Evolutionary conservation across 2,329 filamentous ascomycete species (phyloP).

Genomic region (Xylogone sp.): DNA sequence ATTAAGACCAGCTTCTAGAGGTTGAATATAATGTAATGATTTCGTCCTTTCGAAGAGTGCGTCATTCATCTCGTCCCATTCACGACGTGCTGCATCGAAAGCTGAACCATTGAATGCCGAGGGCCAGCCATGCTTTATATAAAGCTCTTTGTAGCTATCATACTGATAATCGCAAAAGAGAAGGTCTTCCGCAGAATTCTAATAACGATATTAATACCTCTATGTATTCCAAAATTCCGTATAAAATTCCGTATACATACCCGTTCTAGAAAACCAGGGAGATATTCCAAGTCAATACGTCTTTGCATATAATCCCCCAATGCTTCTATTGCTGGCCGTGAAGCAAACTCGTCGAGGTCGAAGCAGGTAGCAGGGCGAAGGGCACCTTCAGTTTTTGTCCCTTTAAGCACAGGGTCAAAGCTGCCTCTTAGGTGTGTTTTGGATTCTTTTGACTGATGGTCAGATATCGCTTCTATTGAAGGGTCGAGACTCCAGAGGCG

Average conservation of each 20-base stretch:
- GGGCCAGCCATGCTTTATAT: slow-evolving; percentile 10
- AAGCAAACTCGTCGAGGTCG: slow-evolving; percentile 6
- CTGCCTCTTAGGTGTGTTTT: slow-evolving; percentile 1
- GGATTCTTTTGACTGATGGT: too few relatives aligned
- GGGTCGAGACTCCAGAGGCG: slow-evolving; percentile 8
- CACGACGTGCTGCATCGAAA: background rate
- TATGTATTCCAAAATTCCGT: too few relatives aligned
- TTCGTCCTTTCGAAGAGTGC: too few relatives aligned
- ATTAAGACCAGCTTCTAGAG: too few relatives aligned
- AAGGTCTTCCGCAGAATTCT: too few relatives aligned
- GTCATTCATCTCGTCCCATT: too few relatives aligned
- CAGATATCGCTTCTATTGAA: too few relatives aligned
- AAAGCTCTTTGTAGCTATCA: slow-evolving; percentile 3
- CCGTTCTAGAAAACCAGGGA: slow-evolving; percentile 4
- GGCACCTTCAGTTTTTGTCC: background rate
- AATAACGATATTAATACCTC: too few relatives aligned
- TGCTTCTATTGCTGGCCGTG: slow-evolving; percentile 2
- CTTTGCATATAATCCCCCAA: slow-evolving; percentile 11
- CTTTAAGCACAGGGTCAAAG: slow-evolving; percentile 2
- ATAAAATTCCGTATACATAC: too few relatives aligned
- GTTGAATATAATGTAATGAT: too few relatives aligned
- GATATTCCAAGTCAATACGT: slow-evolving; percentile 7
- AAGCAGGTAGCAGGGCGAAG: slow-evolving; percentile 1
- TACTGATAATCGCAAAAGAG: too few relatives aligned
- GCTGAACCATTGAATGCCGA: slow-evolving; percentile 2